Evolutionary conservation across 1,284 basidiomycete genomes (phyloP), one percentile per base, ranked within the genome.

Genomic region (Puccinia hordei): DNA sequence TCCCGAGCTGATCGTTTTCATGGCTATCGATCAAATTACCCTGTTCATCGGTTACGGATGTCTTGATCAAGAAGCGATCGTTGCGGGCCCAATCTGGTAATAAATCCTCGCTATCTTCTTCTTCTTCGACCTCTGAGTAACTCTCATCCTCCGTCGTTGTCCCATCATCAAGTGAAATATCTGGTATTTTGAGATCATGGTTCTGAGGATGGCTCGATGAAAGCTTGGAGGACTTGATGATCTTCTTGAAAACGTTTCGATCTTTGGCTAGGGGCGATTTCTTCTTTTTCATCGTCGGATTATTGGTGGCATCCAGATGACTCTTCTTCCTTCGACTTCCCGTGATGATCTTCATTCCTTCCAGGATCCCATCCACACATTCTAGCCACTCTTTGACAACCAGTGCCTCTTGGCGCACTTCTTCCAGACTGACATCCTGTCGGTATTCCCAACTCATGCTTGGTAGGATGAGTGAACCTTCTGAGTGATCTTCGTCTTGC

Each of bases 51-150:
- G 35, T 6, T 65, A 24, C 35, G 35, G 35, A 24, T 51, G 57
- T 57, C 35, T 76, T 76, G 27, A 76, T 38, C 1, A 30, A 4
- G 83, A 91, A 92, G 9, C 86, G 84, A 15, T 86, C 86, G 22
- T 89, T 87, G 82, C 88, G 89, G 13, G 93, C 92, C 92, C 92
- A 94, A 2, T 87, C 87, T 0, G 92, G 92, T 3, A 93, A 86
- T 12, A 90, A 89, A 4, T 90, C 89, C 79, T 92, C 91, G 12
- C 69, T 71, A 22, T 78, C 75, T 33, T 57, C 63, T 38, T 55
- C 77, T 27, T 90, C 89, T 27, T 80, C 82, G 10, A 27, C 19
- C 33, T 78, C 75, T n/a, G 71, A 73, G 27, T 51, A 46, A 19
- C 44, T 35, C 38, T 76, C 57, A 22, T 44, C 63, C n/a, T 78